Evolutionary conservation across 2,329 filamentous ascomycete genomes (phyloP).

Genomic region (Boeremia exigua): DNA sequence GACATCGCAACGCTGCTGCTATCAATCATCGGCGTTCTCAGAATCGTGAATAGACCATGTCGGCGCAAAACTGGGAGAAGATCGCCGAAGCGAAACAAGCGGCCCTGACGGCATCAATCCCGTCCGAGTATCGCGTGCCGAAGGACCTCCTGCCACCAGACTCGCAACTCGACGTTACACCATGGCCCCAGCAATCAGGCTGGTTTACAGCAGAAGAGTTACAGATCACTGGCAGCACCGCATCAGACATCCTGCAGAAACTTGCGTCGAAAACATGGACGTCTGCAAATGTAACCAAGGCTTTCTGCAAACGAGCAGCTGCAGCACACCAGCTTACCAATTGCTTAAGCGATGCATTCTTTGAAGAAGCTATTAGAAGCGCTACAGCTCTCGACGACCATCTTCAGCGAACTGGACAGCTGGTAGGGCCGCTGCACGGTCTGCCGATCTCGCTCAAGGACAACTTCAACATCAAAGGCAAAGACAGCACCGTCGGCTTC

Average conservation of each 20-base stretch:
- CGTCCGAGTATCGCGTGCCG: slow-evolving; percentile 64
- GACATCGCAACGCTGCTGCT: not conserved
- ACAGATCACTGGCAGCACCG: slow-evolving; percentile 55
- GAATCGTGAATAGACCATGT: slow-evolving; percentile 19
- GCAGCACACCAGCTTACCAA: slow-evolving; percentile 66
- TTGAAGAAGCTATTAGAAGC: slow-evolving; percentile 58
- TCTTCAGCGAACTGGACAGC: slow-evolving; percentile 52
- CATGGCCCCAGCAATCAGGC: slow-evolving; percentile 62
- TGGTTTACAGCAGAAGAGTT: slow-evolving; percentile 64
- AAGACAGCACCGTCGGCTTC: slow-evolving; percentile 69
- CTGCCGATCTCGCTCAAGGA: slow-evolving; percentile 73
- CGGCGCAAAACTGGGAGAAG: slow-evolving; percentile 51
- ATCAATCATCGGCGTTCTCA: not conserved
- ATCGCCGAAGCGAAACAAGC: slow-evolving; percentile 53
- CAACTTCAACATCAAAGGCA: slow-evolving; percentile 68
- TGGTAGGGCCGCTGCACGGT: slow-evolving; percentile 62
- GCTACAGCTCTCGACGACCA: slow-evolving; percentile 62
- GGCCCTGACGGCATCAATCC: slow-evolving; percentile 58
- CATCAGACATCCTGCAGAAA: slow-evolving; percentile 50
- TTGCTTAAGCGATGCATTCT: slow-evolving; percentile 65
- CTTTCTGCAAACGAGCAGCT: slow-evolving; percentile 62
- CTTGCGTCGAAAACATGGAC: slow-evolving; percentile 55
- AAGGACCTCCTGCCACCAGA: slow-evolving; percentile 59
- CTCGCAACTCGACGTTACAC: slow-evolving; percentile 62
- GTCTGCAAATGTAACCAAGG: slow-evolving; percentile 58